These are phyloP conservation scores for Phytophthora pini DNA, from an alignment of 352 stramenopile genomes.

Conservation along the genomic window DNA sequence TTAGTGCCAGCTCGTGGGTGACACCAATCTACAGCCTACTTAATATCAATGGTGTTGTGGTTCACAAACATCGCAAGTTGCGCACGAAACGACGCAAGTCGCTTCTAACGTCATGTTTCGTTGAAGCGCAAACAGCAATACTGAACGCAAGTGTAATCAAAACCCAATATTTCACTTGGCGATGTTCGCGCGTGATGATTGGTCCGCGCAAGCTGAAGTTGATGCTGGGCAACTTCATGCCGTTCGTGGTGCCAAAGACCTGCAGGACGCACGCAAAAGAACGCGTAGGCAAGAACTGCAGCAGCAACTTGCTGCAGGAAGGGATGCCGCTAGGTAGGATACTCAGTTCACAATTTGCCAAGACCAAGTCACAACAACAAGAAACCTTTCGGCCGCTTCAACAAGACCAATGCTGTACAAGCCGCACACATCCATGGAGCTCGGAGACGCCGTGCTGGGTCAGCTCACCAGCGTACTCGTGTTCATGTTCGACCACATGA, in stretches of 20 bases:
- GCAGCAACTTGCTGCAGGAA: too few species aligned
- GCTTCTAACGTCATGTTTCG: neutral
- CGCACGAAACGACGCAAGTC: neutral
- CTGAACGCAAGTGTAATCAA: neutral
- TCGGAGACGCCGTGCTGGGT: slow-evolving; percentile 46
- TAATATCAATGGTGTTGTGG: too few species aligned
- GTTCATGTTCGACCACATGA: slow-evolving; percentile 50
- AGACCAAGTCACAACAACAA: slow-evolving; percentile 17
- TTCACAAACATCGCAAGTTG: neutral
- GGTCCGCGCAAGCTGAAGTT: slow-evolving; percentile 12
- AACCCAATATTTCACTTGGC: slow-evolving; percentile 2
- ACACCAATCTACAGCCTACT: too few species aligned
- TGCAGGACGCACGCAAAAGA: slow-evolving; percentile 8
- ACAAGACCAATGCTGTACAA: slow-evolving; percentile 32
- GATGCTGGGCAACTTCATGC: neutral
- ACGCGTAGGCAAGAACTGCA: slow-evolving; percentile 13
- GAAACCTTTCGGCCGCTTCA: slow-evolving; percentile 1
- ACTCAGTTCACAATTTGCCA: slow-evolving; percentile 26
- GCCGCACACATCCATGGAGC: slow-evolving; percentile 44
- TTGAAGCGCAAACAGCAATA: slow-evolving; percentile 11
- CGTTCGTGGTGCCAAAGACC: slow-evolving; percentile 1
- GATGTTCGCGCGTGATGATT: neutral
- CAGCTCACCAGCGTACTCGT: slow-evolving; percentile 43
- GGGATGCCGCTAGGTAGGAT: too few species aligned
- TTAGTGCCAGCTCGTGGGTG: too few species aligned